Conservation (phyloP, 2,329 filamentous ascomycete species). For the Hymenoscyphus repandus region DNA sequence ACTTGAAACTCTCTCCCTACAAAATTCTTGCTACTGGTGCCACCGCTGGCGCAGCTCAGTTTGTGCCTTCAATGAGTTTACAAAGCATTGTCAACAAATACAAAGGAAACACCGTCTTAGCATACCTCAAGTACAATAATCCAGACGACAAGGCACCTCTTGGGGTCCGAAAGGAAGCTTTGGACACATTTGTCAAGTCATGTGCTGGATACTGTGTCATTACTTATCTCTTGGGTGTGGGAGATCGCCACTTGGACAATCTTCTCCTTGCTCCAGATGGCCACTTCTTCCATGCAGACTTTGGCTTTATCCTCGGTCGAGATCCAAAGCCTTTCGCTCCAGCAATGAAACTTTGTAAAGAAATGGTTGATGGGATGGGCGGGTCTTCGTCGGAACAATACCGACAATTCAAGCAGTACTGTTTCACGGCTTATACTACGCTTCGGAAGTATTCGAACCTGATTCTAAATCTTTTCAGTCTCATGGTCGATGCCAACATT, state of each 20-base stretch:
- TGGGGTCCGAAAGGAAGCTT: constrained; percentile 82
- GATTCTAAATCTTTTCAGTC: constrained; percentile 88
- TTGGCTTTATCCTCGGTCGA: constrained; percentile 94
- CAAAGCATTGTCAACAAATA: constrained; percentile 81
- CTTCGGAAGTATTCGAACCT: constrained; percentile 84
- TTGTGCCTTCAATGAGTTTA: constrained; percentile 80
- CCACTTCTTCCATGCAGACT: constrained; percentile 98
- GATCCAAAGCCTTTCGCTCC: constrained; percentile 97
- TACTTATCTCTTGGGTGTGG: constrained; percentile 93
- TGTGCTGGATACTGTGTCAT: constrained; percentile 98
- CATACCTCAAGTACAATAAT: constrained; percentile 84
- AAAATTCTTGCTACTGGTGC: constrained; percentile 92
- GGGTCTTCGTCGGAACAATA: constrained; percentile 78
- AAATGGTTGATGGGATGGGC: constrained; percentile 99
- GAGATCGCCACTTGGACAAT: constrained; percentile 93
- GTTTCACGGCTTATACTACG: constrained; percentile 89
- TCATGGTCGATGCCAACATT: constrained; percentile 98
- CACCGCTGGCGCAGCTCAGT: constrained; percentile 85
- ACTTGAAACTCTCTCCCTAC: constrained; percentile 92
- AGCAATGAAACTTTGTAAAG: constrained; percentile 92
- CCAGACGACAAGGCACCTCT: constrained; percentile 77
- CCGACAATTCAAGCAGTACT: constrained; percentile 87
- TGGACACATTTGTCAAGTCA: constrained; percentile 93
- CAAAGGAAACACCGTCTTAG: constrained; percentile 66
- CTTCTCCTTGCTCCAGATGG: constrained; percentile 83